Conservation (phyloP, 441 rosid species). For the Hura crepitans region DNA sequence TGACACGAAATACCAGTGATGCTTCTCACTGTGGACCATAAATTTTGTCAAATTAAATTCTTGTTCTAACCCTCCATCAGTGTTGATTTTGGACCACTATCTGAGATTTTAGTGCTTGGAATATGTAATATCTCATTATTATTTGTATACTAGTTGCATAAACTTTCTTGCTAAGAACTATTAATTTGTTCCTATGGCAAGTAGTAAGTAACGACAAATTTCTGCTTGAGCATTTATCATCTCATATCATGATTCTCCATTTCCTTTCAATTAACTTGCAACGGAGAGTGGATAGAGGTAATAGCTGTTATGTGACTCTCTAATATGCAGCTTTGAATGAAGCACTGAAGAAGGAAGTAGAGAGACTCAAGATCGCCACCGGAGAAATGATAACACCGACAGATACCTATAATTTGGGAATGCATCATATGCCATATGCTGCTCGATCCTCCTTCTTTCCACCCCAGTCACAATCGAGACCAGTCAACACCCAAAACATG, state of each 20-base stretch:
- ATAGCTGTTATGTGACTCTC: slow-evolving; percentile 8
- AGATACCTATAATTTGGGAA: slow-evolving; percentile 64
- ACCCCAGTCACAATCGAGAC: slow-evolving; percentile 40
- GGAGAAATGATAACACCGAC: slow-evolving; percentile 65
- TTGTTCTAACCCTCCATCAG: not conserved
- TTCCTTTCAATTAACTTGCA: not conserved
- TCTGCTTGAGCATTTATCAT: too few relatives aligned
- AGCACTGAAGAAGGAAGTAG: slow-evolving; percentile 83
- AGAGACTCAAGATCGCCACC: slow-evolving; percentile 75
- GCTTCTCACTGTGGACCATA: not conserved
- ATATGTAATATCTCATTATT: not conserved
- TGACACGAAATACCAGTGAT: not conserved
- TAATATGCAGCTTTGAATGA: slow-evolving; percentile 66
- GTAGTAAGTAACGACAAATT: not conserved
- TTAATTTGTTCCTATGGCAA: not conserved
- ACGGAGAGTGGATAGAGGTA: not conserved
- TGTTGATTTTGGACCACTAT: not conserved
- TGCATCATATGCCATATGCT: slow-evolving; percentile 58
- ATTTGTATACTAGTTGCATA: not conserved
- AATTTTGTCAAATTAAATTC: too few relatives aligned
- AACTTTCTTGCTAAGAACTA: not conserved
- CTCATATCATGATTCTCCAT: not conserved
- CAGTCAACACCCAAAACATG: slow-evolving; percentile 39
- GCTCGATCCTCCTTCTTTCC: slow-evolving; percentile 48
- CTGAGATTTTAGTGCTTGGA: not conserved